Evolutionary conservation across 441 rosid species (phyloP).

Genomic region (Lepidium campestre): DNA sequence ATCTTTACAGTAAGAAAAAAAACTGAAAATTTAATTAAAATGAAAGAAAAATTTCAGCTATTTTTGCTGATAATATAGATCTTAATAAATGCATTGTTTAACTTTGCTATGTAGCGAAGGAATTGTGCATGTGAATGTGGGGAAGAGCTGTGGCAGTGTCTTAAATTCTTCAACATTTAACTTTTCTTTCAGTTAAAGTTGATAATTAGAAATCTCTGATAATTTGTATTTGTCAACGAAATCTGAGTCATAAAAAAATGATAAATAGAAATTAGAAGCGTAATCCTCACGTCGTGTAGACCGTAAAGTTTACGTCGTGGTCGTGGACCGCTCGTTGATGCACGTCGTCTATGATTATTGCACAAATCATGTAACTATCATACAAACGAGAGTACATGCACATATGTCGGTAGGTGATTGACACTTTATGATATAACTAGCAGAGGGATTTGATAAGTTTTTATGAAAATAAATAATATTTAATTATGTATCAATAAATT

Average conservation of each 20-base stretch:
- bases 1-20: background rate
- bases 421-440: background rate
- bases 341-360: slow-evolving; percentile 28
- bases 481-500: no score
- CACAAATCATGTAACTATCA: slow-evolving; percentile 17
- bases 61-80: background rate
- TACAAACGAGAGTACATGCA: slow-evolving; percentile 19
- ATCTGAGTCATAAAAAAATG: background rate
- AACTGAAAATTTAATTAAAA: background rate
- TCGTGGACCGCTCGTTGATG: slow-evolving; percentile 27
- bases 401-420: slow-evolving; percentile 5
- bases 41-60: background rate
- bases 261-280: background rate
- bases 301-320: slow-evolving; percentile 16
- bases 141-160: background rate
- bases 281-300: slow-evolving; percentile 17
- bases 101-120: slow-evolving; percentile 11
- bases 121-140: slow-evolving; percentile 16
- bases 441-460: no score
- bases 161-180: background rate
- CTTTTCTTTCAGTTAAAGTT: slow-evolving; percentile 5
- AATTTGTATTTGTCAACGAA: background rate
- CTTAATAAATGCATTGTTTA: slow-evolving; percentile 4
- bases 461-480: no score
- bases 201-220: background rate